Evolutionary conservation across 225 moss, liverwort and hornwort genomes (phyloP), one percentile per base, ranked within the genome.

Genomic region (Thuidium tamariscinum): DNA sequence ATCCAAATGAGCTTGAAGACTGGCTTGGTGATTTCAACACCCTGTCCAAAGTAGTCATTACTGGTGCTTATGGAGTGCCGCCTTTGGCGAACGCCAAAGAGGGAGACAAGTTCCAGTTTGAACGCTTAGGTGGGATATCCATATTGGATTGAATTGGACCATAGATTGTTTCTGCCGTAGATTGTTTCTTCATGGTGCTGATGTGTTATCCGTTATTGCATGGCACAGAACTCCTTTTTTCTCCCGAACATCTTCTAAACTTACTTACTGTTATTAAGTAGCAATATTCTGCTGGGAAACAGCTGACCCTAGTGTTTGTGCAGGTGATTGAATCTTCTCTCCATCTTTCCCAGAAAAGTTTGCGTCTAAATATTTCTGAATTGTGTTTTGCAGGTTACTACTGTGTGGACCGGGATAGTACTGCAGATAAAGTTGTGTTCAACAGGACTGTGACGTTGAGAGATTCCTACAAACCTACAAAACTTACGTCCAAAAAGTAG

Each of bases 91-190:
- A 86, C 79, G 92, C 91, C 6, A 82, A 93, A 83, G 95, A 91
- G 60, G 98, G 97, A 66, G 94, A 94, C 92, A 99, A 96, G 87
- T 99, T 99, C 81, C 98, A 99, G 90, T 99, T 99, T 85, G 98
- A 97, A 89, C 94, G 98, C 77, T 88, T 97, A 81, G 98, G 98
- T 97, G 85, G 88, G 95, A 61, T 74, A 74, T 59, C 34, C 54
- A 57, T 49, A 79, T 51, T 65, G 54, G 23, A 23, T 65, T 70
- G 20, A 61, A 59, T 77, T 76, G 48, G 30, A 57, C 79, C 44
- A 11, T 36, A 44, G 13, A 56, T 20, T 59, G 51, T 82, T 62
- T 30, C 49, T 86, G 70, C 73, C 42, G 10, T 72, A 51, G 21
- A 64, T 21, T 66, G 36, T 79, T 81, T 34, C 59, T 86, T n/a